Base-by-base conservation (phyloP, 768 basidiomycete species). In the Russula sp. region DNA sequence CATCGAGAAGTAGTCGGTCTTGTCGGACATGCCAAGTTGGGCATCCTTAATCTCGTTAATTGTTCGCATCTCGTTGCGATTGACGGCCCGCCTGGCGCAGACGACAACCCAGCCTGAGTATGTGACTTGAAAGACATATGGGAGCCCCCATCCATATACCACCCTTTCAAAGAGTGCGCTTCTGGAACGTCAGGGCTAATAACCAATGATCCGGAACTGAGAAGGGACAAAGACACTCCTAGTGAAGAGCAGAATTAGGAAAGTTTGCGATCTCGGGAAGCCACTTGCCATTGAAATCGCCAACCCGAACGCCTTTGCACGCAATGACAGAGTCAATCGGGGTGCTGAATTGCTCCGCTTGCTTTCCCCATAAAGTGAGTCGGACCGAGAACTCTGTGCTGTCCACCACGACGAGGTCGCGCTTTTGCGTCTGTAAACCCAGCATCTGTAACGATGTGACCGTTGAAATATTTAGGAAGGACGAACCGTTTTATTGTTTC, bases 301-400 rank as follows among this genome's bases (percentile, higher is more conserved):
- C 88, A 46, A 98, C 91, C 74, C 89, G 92, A 67, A 93, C 92
- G 26, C 92, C 89, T 76, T 95, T 97, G 82, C 95, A 92, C 5
- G 96, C 96, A 67, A 95, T 82, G 34, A 98, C 86, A 10, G 92
- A 85, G 56, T 81, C 72, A 55, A 80, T 79, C 13, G 81, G 78
- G 6, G 80, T 76, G n/a, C 75, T 73, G 73, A 85, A 98, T 46
- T 82, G 81, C 73, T 98, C 93, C 0, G 96, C 96, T 73, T 92
- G 90, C 74, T 90, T 93, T 26, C 96, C 97, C 97, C 96, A 99
- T 34, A 98, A 79, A 3, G 96, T 99, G 68, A 98, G 73, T 38
- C 92, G 84, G 46, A 92, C 87, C 18, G 87, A 84, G 71, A 78
- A 92, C 40, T 82, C 82, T 8, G 92, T 88, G 65, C 83, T 83